phyloP scores from a whole-genome alignment of 2,329 filamentous ascomycete genomes.

The Colletotrichum noveboracense region DNA sequence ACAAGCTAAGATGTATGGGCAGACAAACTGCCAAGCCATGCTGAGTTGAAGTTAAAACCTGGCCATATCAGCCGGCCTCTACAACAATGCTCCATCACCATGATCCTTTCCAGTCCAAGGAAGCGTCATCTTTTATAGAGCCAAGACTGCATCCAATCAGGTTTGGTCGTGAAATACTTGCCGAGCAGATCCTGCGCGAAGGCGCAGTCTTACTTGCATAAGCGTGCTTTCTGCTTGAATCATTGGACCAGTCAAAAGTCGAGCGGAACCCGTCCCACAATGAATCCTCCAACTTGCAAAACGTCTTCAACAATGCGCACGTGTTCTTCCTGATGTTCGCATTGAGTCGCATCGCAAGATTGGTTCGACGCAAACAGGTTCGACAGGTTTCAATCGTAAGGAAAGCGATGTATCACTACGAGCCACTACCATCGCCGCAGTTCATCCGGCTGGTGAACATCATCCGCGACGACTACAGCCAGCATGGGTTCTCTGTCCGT shows the following conservation, averaged over 20 bases:
- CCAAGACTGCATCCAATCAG: neutral
- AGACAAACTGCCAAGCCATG: neutral
- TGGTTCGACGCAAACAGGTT: rapidly evolving
- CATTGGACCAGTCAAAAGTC: neutral
- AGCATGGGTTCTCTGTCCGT: neutral
- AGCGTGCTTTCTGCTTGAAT: neutral
- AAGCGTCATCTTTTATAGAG: neutral
- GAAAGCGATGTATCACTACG: neutral
- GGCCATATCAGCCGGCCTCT: neutral
- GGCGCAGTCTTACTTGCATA: neutral
- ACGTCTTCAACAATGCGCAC: neutral
- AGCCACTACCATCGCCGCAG: slow-evolving; percentile 9
- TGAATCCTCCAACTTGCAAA: neutral
- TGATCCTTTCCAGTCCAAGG: neutral
- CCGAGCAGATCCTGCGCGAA: neutral
- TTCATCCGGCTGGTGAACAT: slow-evolving; percentile 2
- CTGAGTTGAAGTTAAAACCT: neutral
- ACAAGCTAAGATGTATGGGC: neutral
- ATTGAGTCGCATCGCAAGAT: neutral
- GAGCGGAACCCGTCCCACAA: neutral
- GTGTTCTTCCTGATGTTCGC: neutral
- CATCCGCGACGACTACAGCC: neutral
- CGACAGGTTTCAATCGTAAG: rapidly evolving
- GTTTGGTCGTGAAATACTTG: neutral
- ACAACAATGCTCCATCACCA: neutral